Conservation (phyloP, 2,329 filamentous ascomycete species). For the Aspergillus sp. region DNA sequence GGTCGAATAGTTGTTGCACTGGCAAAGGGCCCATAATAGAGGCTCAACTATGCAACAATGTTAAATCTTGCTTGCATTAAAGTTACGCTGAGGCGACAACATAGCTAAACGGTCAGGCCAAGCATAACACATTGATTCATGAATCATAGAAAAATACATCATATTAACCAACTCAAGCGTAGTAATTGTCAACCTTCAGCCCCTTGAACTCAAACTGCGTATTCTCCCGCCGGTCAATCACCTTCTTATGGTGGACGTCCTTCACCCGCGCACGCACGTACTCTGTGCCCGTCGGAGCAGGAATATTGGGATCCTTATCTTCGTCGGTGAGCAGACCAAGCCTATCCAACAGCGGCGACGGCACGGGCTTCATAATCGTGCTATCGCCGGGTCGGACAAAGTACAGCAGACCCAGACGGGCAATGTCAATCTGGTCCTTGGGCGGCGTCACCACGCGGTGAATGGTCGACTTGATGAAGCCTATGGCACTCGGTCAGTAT, state of each 20-base stretch:
- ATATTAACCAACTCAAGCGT: constrained; percentile 14
- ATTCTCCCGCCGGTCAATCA: constrained; percentile 45
- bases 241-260: constrained; percentile 48
- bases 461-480: constrained; percentile 46
- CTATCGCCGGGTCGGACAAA: constrained; percentile 43
- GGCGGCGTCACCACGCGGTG: constrained; percentile 49
- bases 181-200: constrained; percentile 40
- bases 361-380: constrained; percentile 28
- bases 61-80: too few relatives aligned
- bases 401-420: constrained; percentile 41
- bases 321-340: constrained; percentile 20
- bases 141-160: neutral
- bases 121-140: too few relatives aligned
- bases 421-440: constrained; percentile 42
- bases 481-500: neutral
- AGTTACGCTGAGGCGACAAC: too few relatives aligned
- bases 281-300: constrained; percentile 43
- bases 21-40: too few relatives aligned
- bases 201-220: constrained; percentile 48
- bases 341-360: constrained; percentile 33
- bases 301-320: constrained; percentile 13
- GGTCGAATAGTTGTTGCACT: too few relatives aligned
- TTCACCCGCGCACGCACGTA: constrained; percentile 49
- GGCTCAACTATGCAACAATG: rapidly evolving
- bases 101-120: too few relatives aligned